Evolutionary conservation across 805 yeast genomes (phyloP).

Genomic region (Naumovozyma castellii): DNA sequence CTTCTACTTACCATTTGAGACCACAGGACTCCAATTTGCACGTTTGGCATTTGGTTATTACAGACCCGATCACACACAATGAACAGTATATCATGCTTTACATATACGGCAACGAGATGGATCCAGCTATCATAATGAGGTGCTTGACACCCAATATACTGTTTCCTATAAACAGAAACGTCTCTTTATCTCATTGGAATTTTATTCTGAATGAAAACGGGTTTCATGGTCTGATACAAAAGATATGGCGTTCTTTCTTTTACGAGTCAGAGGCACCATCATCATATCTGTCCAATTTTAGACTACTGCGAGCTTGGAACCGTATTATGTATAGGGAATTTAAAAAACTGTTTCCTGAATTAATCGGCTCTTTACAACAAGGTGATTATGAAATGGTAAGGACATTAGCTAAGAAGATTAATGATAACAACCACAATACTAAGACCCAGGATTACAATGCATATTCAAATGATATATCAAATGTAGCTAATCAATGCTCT

Average conservation of each 20-base stretch:
- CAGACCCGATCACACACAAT: slow-evolving; percentile 9
- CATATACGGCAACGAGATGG: slow-evolving; percentile 14
- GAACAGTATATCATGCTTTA: slow-evolving; percentile 22
- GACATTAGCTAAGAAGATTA: slow-evolving; percentile 6
- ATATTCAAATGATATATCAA: not conserved
- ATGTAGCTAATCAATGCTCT: not conserved
- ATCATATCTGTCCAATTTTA: too few relatives aligned
- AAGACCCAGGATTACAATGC: not conserved
- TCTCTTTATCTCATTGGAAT: slow-evolving; percentile 20
- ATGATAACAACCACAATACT: slow-evolving; percentile 1
- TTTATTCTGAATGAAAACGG: slow-evolving; percentile 13
- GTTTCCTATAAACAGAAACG: slow-evolving; percentile 22
- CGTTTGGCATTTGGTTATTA: slow-evolving; percentile 26
- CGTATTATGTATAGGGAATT: slow-evolving; percentile 24
- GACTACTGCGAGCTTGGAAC: slow-evolving; percentile 22
- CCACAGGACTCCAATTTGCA: slow-evolving; percentile 29
- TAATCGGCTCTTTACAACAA: slow-evolving; percentile 15
- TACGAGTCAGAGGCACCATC: not conserved
- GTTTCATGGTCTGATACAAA: slow-evolving; percentile 14
- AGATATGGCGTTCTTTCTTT: slow-evolving; percentile 15
- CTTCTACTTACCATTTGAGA: slow-evolving; percentile 12
- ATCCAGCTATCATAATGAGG: slow-evolving; percentile 15
- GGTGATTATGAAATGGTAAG: slow-evolving; percentile 21
- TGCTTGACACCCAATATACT: slow-evolving; percentile 24
- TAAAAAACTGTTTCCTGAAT: slow-evolving; percentile 22